Conservation (phyloP, 805 yeast species). For the Kazachstania taianensis region DNA sequence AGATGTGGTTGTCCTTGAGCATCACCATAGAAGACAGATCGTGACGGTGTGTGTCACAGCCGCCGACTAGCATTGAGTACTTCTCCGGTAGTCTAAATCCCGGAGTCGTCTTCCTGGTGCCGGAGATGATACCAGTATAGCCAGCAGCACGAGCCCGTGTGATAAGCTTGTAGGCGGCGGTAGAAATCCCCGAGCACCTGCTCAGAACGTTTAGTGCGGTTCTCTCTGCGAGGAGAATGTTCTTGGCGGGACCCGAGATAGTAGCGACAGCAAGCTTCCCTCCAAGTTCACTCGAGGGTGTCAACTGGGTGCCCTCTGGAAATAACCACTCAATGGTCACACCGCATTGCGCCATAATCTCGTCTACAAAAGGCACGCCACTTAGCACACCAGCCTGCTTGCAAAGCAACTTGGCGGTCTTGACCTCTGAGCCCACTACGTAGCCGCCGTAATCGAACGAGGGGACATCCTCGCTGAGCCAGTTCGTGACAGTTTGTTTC, state of each 20-base stretch:
- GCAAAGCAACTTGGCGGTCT: conserved; percentile 70
- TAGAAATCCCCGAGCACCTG: conserved; percentile 81
- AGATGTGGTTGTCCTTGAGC: conserved; percentile 90
- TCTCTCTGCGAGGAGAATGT: conserved; percentile 75
- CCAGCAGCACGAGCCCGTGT: conserved; percentile 56
- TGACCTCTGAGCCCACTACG: conserved; percentile 73
- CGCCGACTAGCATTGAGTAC: conserved; percentile 92
- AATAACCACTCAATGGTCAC: conserved; percentile 62
- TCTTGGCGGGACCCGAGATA: conserved; percentile 71
- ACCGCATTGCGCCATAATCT: conserved; percentile 69
- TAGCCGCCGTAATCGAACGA: conserved; percentile 90
- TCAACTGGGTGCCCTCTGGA: conserved; percentile 55
- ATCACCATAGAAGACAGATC: conserved; percentile 90
- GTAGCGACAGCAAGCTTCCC: conserved; percentile 66
- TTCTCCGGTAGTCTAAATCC: conserved; percentile 83
- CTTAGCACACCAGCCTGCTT: conserved; percentile 71
- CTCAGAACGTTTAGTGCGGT: conserved; percentile 74
- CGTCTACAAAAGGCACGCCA: conserved; percentile 84
- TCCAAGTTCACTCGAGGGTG: conserved; percentile 34
- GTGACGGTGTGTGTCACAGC: conserved; percentile 85
- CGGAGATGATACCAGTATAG: conserved; percentile 79
- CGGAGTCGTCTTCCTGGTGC: conserved; percentile 96
- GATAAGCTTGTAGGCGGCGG: conserved; percentile 51
- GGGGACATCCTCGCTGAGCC: conserved; percentile 84
- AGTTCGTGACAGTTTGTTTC: conserved; percentile 67